Evolutionary conservation across 345 rosid species (phyloP), one percentile per base, ranked within the genome.

Genomic region (Melastoma malabathricum): DNA sequence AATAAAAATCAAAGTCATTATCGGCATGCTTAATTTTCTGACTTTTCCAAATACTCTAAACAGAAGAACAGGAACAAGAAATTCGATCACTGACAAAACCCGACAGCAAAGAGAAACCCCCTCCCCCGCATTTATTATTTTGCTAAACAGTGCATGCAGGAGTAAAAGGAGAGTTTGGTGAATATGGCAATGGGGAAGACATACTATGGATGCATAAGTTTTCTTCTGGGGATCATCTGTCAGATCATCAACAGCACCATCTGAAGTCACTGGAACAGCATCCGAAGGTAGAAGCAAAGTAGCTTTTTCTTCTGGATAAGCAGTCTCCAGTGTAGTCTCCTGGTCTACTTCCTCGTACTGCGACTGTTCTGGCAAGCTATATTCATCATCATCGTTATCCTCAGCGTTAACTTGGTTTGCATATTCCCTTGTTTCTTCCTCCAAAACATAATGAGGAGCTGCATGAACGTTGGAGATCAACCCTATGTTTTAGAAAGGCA

Each of bases 121-220:
- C 12, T 12, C 41, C 2, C 41, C 41, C 41, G 9, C 41, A 34
- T 34, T 34, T 5, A 34, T 34, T 5, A 12, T 7, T 34, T 34
- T 34, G 41, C 41, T 34, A 34, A 7, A 34, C 12, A 8, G 12
- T 34, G 12, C 12, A 34, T 6, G 12, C 41, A 51, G 20, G 18
- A 48, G 44, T 29, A 16, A 15, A 47, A 6, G 6, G 19, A 25
- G 6, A 57, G 14, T 5, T 17, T 0, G 31, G 45, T 12, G 18
- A 49, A 44, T 15, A 68, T 19, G 50, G 19, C 18, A 14, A 56
- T 29, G 39, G 57, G 53, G 18, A 13, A 4, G 9, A 17, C 98
- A 54, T 81, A 92, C 98, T 51, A 92, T 84, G 29, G 95, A 80
- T 50, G 98, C 98, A 41, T 79, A 92, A 34, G 94, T 92, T 75